A percentile compares a stretch with the other conserved stretches of the same genome.
These are phyloP conservation scores for Tympanopsis confertula DNA, from an alignment of 2,329 filamentous ascomycete genomes.

Conservation along the genomic window DNA sequence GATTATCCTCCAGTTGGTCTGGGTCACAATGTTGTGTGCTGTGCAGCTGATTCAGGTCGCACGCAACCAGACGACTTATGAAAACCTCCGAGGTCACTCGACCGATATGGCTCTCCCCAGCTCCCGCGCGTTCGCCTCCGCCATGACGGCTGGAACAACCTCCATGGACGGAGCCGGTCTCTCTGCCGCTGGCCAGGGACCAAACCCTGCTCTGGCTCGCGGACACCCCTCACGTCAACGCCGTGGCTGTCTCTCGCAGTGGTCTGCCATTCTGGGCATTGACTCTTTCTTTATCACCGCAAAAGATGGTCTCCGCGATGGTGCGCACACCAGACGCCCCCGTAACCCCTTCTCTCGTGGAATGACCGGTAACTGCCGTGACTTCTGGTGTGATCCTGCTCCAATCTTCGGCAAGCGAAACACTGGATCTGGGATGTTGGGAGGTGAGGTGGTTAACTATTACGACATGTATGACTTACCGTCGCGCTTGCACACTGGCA, in stretches of 20 bases:
- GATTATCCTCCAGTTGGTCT: conserved; percentile 74
- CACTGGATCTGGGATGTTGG: conserved; percentile 64
- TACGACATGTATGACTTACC: conserved; percentile 82
- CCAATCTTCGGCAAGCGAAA: conserved; percentile 68
- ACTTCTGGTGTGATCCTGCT: conserved; percentile 90
- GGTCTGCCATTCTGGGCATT: conserved; percentile 75
- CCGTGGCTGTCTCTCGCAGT: conserved; percentile 59
- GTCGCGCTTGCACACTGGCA: conserved; percentile 10
- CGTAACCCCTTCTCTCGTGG: conserved; percentile 75
- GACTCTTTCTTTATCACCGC: conserved; percentile 87
- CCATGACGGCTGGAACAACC: conserved; percentile 67
- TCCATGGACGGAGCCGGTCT: conserved; percentile 44
- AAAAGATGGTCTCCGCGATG: conserved; percentile 50
- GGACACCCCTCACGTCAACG: conserved; percentile 37
- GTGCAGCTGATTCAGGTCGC: conserved; percentile 90
- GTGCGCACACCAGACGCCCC: conserved; percentile 36
- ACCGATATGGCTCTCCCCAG: conserved; percentile 37
- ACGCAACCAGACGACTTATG: conserved; percentile 86
- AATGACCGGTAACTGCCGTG: conserved; percentile 76
- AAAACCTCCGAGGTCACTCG: conserved; percentile 70
- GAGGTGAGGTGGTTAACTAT: conserved; percentile 74
- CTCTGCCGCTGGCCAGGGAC: conserved; percentile 23
- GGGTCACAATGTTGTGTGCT: conserved; percentile 93
- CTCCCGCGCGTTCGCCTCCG: conserved; percentile 47
- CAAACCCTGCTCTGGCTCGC: conserved; percentile 20